Evolutionary conservation across 73 alveolate genomes (phyloP).

Genomic region (Tetrahymena borealis): DNA sequence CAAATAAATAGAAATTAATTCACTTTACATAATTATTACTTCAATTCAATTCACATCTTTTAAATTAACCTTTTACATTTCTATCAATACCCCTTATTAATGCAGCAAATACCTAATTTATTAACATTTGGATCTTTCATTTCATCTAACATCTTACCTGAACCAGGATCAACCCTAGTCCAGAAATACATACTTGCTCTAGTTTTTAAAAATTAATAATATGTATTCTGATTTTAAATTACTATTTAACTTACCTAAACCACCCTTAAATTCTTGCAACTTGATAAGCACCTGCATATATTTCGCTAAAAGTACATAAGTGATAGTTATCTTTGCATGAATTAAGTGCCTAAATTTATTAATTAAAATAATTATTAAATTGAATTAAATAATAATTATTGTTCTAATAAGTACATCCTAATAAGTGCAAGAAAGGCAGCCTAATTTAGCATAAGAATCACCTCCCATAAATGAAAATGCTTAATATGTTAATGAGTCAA

Average conservation of each 20-base stretch:
- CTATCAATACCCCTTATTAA: neutral
- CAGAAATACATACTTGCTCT: neutral
- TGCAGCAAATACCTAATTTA: neutral
- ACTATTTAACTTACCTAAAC: conserved; percentile 1
- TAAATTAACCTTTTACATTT: neutral
- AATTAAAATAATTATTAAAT: neutral
- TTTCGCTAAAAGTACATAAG: neutral
- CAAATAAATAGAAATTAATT: neutral
- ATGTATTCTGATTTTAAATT: no score
- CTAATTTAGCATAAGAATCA: neutral
- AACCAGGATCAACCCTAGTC: neutral
- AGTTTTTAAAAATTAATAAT: neutral
- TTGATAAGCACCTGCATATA: neutral
- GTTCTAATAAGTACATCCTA: neutral
- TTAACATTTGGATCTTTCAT: neutral
- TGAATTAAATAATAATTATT: neutral
- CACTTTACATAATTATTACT: neutral
- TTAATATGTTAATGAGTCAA: neutral
- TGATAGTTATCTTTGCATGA: neutral
- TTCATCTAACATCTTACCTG: neutral
- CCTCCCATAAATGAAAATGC: neutral
- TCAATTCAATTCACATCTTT: neutral
- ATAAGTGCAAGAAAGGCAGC: neutral
- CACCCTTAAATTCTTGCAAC: neutral
- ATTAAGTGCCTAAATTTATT: neutral